A percentile compares a stretch with the other conserved stretches of the same genome.
Conservation (phyloP, 176 grass and related monocot species). For the barley (Hordeum vulgare) region DNA sequence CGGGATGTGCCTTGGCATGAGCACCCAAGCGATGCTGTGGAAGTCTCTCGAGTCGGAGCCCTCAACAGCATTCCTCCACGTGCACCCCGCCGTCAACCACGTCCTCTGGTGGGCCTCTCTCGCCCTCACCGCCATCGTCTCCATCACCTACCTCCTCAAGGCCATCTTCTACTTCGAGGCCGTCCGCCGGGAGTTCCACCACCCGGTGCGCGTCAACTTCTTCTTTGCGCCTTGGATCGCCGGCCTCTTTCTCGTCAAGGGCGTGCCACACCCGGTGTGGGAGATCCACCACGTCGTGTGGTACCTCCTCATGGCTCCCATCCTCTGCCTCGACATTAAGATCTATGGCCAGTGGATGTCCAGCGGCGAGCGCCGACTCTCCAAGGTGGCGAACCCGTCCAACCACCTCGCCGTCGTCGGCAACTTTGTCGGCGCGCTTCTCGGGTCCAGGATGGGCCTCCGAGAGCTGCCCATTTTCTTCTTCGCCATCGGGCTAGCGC, state of each 20-base stretch:
- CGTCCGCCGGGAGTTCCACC: slow-evolving; percentile 56
- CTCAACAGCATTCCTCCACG: neutral
- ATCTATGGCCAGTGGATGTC: neutral
- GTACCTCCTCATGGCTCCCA: slow-evolving; percentile 46
- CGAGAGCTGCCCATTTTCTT: slow-evolving; percentile 43
- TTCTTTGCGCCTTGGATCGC: slow-evolving; percentile 82
- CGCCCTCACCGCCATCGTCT: slow-evolving; percentile 7
- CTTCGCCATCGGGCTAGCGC: slow-evolving; percentile 57
- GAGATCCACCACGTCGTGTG: slow-evolving; percentile 25
- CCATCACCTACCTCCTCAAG: slow-evolving; percentile 53
- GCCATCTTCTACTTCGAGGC: slow-evolving; percentile 58
- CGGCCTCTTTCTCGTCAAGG: slow-evolving; percentile 57
- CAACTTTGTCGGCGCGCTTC: slow-evolving; percentile 52
- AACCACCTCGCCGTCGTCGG: slow-evolving; percentile 70
- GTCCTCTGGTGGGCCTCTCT: neutral
- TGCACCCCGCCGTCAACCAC: neutral
- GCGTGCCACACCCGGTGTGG: neutral
- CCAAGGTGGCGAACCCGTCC: neutral
- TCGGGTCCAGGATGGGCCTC: slow-evolving; percentile 49
- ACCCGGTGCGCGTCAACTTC: slow-evolving; percentile 84
- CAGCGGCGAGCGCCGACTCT: neutral
- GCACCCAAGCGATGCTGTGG: neutral
- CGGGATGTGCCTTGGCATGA: neutral
- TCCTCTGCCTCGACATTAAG: neutral
- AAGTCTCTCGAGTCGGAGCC: neutral